Evolutionary conservation across 2,329 filamentous ascomycete species (phyloP).

Genomic region (Colletotrichum sp.): DNA sequence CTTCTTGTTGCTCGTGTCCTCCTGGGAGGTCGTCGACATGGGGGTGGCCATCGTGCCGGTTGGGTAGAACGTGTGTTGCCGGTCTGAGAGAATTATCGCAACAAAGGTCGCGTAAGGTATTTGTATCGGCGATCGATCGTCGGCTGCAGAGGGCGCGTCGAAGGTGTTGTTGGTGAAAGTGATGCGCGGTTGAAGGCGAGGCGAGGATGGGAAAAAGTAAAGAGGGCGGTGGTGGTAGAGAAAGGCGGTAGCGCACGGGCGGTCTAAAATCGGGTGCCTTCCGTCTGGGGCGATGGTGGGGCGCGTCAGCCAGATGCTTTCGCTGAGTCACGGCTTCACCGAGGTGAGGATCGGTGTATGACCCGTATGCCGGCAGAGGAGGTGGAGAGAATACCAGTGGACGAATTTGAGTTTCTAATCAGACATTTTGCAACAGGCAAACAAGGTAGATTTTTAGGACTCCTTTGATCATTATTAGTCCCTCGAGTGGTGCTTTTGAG

Average conservation of each 20-base stretch:
- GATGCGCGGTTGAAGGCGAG: neutral
- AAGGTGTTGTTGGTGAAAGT: neutral
- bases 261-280: neutral
- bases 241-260: neutral
- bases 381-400: neutral
- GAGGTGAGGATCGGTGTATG: neutral
- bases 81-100: neutral
- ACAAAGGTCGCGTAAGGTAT: neutral
- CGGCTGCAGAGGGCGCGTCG: neutral
- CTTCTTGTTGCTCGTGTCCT: slow-evolving; percentile 51
- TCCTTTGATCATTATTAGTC: neutral
- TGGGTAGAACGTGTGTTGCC: neutral
- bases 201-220: neutral
- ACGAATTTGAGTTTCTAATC: neutral
- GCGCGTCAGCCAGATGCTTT: neutral
- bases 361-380: neutral
- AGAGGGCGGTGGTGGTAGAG: neutral
- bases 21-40: slow-evolving; percentile 51
- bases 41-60: slow-evolving; percentile 59
- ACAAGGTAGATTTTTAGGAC: neutral
- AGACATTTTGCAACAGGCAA: neutral
- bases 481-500: neutral
- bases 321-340: neutral
- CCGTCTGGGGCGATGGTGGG: neutral
- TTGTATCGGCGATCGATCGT: neutral